Percentiles rank a stretch among this genome's conserved stretches.
These are phyloP conservation scores for Pseudoscleropodium purum DNA, from an alignment of 225 moss, liverwort and hornwort genomes.

Conservation along the genomic window DNA sequence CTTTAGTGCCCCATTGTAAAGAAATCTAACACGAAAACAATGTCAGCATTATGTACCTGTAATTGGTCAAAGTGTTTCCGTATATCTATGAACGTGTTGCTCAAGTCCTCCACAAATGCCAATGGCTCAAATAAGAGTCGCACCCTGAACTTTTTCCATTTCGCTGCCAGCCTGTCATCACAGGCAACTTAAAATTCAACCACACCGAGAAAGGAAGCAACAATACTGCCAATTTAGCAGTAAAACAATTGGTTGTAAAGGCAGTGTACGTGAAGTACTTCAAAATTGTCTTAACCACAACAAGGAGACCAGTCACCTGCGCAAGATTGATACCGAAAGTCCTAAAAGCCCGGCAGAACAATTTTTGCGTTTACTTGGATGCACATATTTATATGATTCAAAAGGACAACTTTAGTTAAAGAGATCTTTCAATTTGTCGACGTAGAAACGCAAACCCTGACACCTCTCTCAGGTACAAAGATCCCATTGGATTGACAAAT, in stretches of 20 bases:
- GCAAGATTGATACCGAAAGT: not conserved
- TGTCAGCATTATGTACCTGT: not conserved
- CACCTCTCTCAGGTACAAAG: not conserved
- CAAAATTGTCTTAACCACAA: not conserved
- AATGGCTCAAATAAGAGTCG: slow-evolving; percentile 13
- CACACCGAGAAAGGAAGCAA: not conserved
- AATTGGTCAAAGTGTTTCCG: not conserved
- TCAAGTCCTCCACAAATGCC: not conserved
- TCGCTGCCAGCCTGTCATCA: not conserved
- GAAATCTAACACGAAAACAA: not conserved
- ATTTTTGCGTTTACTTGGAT: not conserved
- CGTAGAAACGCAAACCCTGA: not conserved
- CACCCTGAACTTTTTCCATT: slow-evolving; percentile 5
- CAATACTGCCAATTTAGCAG: not conserved
- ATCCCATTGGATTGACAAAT: not conserved
- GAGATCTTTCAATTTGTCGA: not conserved
- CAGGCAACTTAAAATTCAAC: not conserved
- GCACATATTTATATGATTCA: not conserved
- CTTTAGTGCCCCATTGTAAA: not conserved
- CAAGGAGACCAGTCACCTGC: not conserved
- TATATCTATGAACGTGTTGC: not conserved
- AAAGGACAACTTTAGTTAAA: not conserved
- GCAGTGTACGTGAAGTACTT: not conserved
- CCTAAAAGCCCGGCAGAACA: not conserved
- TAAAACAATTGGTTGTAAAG: not conserved